Evolutionary conservation across 2,329 filamentous ascomycete genomes (phyloP).

Genomic region (Aspergillus quadricinctus): DNA sequence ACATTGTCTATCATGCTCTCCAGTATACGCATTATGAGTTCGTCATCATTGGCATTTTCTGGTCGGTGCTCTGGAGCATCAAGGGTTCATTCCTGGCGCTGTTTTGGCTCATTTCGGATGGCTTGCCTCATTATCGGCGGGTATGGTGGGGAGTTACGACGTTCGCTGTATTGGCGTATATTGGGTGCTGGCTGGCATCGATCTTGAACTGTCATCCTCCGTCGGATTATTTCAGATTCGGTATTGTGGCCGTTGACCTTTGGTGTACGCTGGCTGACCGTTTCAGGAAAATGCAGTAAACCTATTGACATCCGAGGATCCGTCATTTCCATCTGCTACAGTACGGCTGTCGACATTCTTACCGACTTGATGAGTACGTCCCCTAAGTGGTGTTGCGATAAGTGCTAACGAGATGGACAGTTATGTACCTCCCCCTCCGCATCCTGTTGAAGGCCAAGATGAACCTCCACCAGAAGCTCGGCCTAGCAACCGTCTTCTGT

Average conservation of each 20-base stretch:
- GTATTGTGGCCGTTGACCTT: slow-evolving; percentile 1
- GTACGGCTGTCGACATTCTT: slow-evolving; percentile 19
- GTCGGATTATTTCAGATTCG: slow-evolving; percentile 15
- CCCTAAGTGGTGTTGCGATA: background rate
- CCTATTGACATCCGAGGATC: slow-evolving; percentile 12
- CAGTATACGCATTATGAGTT: slow-evolving; percentile 15
- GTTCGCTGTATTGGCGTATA: slow-evolving; percentile 10
- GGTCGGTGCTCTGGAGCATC: slow-evolving; percentile 18
- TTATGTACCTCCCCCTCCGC: slow-evolving; percentile 27
- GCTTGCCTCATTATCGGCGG: slow-evolving; percentile 13
- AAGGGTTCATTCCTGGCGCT: slow-evolving; percentile 18
- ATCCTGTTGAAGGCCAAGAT: slow-evolving; percentile 26
- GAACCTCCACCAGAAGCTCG: slow-evolving; percentile 22
- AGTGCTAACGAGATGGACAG: slow-evolving; percentile 8
- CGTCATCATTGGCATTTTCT: slow-evolving; percentile 19
- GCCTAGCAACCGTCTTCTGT: slow-evolving; percentile 24
- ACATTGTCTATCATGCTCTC: slow-evolving; percentile 11
- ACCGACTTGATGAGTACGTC: slow-evolving; percentile 22
- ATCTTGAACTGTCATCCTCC: slow-evolving; percentile 17
- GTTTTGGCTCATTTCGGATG: slow-evolving; percentile 15
- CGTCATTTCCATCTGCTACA: slow-evolving; percentile 16
- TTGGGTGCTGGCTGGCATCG: slow-evolving; percentile 16
- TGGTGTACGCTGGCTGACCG: background rate
- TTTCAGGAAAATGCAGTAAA: slow-evolving; percentile 12
- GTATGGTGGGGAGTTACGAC: slow-evolving; percentile 10